Conservation (phyloP, 2,329 filamentous ascomycete genomes). For the Colletotrichum musicola region DNA sequence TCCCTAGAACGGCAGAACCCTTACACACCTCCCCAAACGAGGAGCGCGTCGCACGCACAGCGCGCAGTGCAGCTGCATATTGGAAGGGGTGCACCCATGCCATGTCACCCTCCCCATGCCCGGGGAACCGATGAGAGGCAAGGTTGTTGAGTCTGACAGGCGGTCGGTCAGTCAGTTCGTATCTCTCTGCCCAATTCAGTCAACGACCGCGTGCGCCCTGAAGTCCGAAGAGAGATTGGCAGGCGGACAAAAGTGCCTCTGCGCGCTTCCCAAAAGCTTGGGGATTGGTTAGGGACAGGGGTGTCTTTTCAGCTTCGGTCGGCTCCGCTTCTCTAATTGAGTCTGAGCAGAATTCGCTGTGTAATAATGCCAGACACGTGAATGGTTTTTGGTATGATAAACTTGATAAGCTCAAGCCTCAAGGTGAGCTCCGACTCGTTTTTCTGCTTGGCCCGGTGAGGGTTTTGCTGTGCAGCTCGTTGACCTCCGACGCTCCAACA, state of each 20-base stretch:
- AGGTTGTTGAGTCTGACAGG: slow-evolving; percentile 21
- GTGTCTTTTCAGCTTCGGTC: slow-evolving; percentile 34
- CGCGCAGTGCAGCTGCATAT: no score
- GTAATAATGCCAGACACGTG: slow-evolving; percentile 13
- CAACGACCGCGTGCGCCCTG: slow-evolving; percentile 35
- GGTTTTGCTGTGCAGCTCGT: neutral
- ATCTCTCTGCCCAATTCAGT: slow-evolving; percentile 35
- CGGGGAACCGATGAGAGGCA: slow-evolving; percentile 16
- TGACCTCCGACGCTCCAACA: slow-evolving; percentile 16
- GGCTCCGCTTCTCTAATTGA: slow-evolving; percentile 29
- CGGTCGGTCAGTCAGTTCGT: slow-evolving; percentile 10
- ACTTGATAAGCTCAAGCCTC: slow-evolving; percentile 27
- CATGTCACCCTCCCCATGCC: neutral
- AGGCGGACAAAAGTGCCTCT: slow-evolving; percentile 17
- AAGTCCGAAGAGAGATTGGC: slow-evolving; percentile 3
- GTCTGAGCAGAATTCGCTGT: slow-evolving; percentile 2
- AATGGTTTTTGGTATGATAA: neutral
- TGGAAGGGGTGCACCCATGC: no score
- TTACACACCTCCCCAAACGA: slow-evolving; percentile 12
- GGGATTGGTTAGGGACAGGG: neutral
- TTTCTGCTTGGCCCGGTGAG: neutral
- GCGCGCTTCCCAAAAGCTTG: neutral
- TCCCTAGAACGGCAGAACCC: no score
- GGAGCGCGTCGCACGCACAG: neutral
- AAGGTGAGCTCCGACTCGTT: slow-evolving; percentile 20